Conservation (phyloP, 768 basidiomycete genomes). For the Termitomyces titanicus region DNA sequence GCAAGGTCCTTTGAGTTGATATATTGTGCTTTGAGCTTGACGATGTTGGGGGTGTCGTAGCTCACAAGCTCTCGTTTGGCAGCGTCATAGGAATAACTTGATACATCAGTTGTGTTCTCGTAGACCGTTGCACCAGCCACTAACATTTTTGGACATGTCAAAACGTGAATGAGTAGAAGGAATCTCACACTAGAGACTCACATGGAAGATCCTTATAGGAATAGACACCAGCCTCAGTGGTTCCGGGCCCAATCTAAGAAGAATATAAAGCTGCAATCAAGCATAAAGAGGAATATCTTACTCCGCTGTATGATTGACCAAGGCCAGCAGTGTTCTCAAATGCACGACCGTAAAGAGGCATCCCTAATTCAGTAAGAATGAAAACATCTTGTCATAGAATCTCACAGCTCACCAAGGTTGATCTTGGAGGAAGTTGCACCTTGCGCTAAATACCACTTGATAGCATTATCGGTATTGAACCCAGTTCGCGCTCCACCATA, state of each 20-base stretch:
- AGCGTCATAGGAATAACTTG: conserved; percentile 75
- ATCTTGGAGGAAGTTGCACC: conserved; percentile 69
- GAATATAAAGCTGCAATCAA: neutral
- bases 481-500: conserved; percentile 61
- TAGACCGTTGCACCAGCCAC: conserved; percentile 55
- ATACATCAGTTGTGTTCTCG: conserved; percentile 67
- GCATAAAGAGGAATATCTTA: conserved; percentile 23
- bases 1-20: conserved; percentile 55
- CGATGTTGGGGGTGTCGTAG: conserved; percentile 73
- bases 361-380: conserved; percentile 34
- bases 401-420: conserved; percentile 45
- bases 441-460: conserved; percentile 53
- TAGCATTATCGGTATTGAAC: conserved; percentile 64
- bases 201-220: conserved; percentile 73
- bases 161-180: neutral
- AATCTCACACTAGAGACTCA: conserved; percentile 14
- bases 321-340: conserved; percentile 70
- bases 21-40: conserved; percentile 64
- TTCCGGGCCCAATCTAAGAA: conserved; percentile 64
- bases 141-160: conserved; percentile 5
- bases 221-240: conserved; percentile 68
- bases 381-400: neutral
- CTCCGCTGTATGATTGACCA: conserved; percentile 65
- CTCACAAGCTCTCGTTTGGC: conserved; percentile 65
- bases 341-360: conserved; percentile 78